Evolutionary conservation across 495 filamentous ascomycete genomes (phyloP), one percentile per base, ranked within the genome.

Genomic region (Alectoria sarmentosa): DNA sequence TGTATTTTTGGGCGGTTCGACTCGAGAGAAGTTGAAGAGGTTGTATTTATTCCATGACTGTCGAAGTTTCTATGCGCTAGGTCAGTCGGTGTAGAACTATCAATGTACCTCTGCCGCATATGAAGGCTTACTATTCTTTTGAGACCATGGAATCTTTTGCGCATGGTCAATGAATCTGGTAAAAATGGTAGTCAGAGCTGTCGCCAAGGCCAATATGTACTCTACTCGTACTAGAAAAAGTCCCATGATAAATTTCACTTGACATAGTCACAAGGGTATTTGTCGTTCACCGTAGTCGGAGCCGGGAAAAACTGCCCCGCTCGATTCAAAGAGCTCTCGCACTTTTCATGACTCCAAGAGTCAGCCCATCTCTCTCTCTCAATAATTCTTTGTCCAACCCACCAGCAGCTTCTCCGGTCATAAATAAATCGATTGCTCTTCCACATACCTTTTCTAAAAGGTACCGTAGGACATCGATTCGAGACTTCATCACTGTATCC

Each of bases 21-120:
- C 74, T 63, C 80, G 80, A 36, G 76, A 71, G 66, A 98, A 76
- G 79, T 96, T 97, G 83, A 89, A 98, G 67, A 98, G 81, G 71
- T 95, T 96, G 81, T 91, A 92, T 77, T 96, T 96, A 78, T 90
- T 95, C 95, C 92, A 97, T 82, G 90, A 92, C 82, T 93, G 90
- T 66, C 94, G 88, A 75, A 97, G 72, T 88, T 90, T 94, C 94
- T 97, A 66, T 9, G 21, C 36, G 5, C 39, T 1, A 44, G 7
- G 23, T 67, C 48, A 69, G 64, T 34, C 57, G 28, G 23, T 44
- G 6, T 14, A n/a, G 7, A 28, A 34, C 65, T n/a, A 11, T 1
- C 2, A 5, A 15, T 2, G 6, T 37, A 17, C 7, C n/a, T 11
- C 13, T 54, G n/a, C 1, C 1, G 21, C n/a, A 41, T 23, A 34